Percentiles rank a stretch among this genome's conserved stretches.
These are phyloP conservation scores for Arachis stenosperma DNA, from an alignment of 306 rosid genomes.

Conservation along the genomic window DNA sequence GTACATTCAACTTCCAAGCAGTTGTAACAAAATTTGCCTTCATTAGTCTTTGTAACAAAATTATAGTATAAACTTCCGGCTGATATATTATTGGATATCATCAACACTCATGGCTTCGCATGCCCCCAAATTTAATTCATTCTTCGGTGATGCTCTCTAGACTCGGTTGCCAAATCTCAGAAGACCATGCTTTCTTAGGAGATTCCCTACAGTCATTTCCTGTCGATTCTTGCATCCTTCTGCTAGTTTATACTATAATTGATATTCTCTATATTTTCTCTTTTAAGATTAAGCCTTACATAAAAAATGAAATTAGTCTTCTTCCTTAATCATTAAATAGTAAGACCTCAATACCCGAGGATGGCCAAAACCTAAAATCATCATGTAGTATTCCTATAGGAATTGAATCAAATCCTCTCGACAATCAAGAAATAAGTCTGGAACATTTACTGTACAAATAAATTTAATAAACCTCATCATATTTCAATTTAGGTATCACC, in stretches of 20 bases:
- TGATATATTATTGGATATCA: not conserved
- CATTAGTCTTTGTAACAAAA: slow-evolving; percentile 9
- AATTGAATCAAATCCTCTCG: too few species aligned
- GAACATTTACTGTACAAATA: slow-evolving; percentile 32
- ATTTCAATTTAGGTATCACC: slow-evolving; percentile 32
- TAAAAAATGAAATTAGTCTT: too few species aligned
- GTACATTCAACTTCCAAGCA: too few species aligned
- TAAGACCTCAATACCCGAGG: too few species aligned
- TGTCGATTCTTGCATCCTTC: slow-evolving; percentile 37
- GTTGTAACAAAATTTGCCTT: not conserved
- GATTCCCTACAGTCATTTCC: slow-evolving; percentile 46
- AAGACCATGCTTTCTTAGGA: slow-evolving; percentile 45
- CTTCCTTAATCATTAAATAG: too few species aligned
- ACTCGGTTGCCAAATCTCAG: slow-evolving; percentile 47
- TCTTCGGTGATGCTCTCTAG: too few species aligned
- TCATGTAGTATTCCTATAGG: too few species aligned
- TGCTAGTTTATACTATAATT: slow-evolving; percentile 15
- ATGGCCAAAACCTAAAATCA: too few species aligned
- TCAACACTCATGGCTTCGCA: too few species aligned
- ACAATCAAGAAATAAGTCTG: not conserved
- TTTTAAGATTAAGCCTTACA: too few species aligned
- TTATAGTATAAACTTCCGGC: slow-evolving; percentile 30
- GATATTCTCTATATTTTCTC: too few species aligned
- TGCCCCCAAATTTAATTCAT: too few species aligned
- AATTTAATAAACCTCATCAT: slow-evolving; percentile 14